phyloP scores from a whole-genome alignment of 139 green algal species.

The Volvox reticuliferus region DNA sequence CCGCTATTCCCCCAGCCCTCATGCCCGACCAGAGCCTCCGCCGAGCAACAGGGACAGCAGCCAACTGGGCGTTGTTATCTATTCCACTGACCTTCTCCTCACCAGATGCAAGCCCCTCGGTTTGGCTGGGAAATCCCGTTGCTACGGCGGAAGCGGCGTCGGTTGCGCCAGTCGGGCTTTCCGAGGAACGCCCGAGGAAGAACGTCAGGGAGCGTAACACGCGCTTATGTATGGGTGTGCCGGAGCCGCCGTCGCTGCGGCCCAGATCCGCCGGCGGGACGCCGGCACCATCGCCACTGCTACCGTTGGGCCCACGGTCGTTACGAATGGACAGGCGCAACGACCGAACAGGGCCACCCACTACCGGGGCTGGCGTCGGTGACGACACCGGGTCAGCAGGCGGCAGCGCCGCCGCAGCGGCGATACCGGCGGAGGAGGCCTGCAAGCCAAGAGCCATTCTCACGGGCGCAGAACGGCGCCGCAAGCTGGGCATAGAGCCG shows the following conservation, averaged over 20 bases:
- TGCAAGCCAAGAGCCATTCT: background rate
- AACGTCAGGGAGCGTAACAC: constrained; percentile 31
- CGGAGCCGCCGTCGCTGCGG: background rate
- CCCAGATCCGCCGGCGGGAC: background rate
- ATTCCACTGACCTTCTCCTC: no score
- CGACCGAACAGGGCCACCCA: background rate
- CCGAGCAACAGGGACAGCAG: no score
- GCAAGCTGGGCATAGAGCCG: background rate
- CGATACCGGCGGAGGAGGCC: no score
- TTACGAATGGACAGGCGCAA: background rate
- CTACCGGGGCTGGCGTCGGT: background rate
- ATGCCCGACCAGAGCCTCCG: no score
- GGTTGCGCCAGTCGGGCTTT: background rate
- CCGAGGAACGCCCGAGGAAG: background rate
- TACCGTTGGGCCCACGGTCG: background rate
- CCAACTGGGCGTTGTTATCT: no score
- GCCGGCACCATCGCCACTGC: background rate
- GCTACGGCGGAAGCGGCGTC: background rate
- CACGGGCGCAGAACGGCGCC: background rate
- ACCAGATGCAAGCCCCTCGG: no score
- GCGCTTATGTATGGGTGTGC: constrained; percentile 43
- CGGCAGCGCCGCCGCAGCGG: background rate
- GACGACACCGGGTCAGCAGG: background rate
- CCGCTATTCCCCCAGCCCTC: no score
- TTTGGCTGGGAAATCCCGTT: no score